Evolutionary conservation across 371 early-diverging fungal genomes (phyloP).

Genomic region (Blyttiomyces sp.): DNA sequence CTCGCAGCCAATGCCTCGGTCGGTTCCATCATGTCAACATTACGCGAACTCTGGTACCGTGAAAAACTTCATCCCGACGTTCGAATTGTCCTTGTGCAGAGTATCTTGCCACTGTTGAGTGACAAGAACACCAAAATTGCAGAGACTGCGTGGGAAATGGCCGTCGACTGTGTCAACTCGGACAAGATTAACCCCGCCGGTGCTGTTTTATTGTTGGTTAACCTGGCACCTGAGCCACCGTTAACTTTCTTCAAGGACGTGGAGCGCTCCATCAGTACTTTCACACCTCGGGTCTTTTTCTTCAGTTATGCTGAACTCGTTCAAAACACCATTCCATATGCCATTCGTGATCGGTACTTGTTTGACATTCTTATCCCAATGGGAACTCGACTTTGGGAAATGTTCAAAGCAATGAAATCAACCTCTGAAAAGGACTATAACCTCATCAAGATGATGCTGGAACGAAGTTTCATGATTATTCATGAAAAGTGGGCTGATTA

Average conservation of each 20-base stretch:
- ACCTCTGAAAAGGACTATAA: background rate
- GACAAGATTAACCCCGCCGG: background rate
- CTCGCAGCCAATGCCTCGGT: background rate
- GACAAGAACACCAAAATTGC: background rate
- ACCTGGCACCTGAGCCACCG: background rate
- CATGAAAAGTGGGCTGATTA: background rate
- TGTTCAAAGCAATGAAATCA: background rate
- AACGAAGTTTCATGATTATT: background rate
- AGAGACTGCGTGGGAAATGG: constrained; percentile 6
- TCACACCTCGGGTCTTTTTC: background rate
- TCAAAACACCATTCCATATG: background rate
- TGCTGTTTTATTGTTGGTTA: background rate
- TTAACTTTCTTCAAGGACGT: background rate
- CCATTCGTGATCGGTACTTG: background rate
- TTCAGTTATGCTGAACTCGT: background rate
- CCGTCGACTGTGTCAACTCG: background rate
- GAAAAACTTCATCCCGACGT: constrained; percentile 14
- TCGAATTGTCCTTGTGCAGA: constrained; percentile 16
- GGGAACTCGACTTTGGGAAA: background rate
- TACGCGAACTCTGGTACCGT: constrained; percentile 14
- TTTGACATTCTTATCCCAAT: background rate
- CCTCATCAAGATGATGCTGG: background rate
- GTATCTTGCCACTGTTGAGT: background rate
- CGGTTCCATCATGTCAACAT: background rate
- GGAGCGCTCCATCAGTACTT: background rate